phyloP scores from a whole-genome alignment of 164 flowering plant genomes.

The Berberis thunbergii region DNA sequence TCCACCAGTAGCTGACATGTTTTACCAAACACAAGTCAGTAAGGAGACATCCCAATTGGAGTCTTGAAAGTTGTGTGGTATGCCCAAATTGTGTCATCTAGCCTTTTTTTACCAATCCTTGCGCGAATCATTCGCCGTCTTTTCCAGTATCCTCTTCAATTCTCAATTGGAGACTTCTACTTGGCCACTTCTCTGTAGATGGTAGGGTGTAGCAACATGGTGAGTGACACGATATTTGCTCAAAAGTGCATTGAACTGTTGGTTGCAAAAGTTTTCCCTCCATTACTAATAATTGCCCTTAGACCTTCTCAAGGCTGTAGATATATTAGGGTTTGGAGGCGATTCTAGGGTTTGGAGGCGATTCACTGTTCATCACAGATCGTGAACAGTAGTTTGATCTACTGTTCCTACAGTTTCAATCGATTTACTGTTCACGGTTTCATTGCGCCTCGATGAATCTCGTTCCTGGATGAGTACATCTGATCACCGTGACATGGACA shows the following conservation, averaged over 20 bases:
- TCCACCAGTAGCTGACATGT: neutral
- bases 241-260: neutral
- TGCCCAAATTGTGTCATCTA: neutral
- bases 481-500: too few species aligned
- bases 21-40: neutral
- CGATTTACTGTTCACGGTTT: too few species aligned
- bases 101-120: neutral
- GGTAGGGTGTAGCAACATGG: too few species aligned
- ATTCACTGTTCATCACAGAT: too few species aligned
- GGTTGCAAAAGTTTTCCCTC: neutral
- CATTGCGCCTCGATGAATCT: too few species aligned
- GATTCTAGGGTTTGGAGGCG: too few species aligned
- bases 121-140: neutral
- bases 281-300: neutral
- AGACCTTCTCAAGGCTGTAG: too few species aligned
- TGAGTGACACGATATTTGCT: neutral
- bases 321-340: too few species aligned
- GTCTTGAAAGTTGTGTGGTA: neutral
- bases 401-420: too few species aligned
- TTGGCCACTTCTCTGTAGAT: too few species aligned
- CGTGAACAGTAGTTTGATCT: too few species aligned
- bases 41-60: neutral
- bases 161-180: neutral
- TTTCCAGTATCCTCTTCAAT: neutral
- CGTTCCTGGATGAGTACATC: too few species aligned